Conservation (phyloP, 352 stramenopile genomes). For the Aphanomyces cochlioides region DNA sequence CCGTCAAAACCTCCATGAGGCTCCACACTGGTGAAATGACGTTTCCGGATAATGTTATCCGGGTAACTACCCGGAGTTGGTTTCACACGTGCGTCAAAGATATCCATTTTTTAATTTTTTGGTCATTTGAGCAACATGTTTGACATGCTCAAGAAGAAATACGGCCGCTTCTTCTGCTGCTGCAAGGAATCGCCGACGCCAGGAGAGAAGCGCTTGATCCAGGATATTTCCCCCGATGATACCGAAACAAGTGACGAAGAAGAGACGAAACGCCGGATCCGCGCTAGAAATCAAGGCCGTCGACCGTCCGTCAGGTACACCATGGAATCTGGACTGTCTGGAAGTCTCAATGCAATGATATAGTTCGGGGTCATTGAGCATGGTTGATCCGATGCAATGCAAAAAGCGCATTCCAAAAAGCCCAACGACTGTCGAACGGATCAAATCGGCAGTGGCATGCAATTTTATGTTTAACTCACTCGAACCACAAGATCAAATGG, state of each 20-base stretch:
- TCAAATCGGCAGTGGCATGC: constrained; percentile 42
- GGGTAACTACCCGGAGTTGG: too few species aligned
- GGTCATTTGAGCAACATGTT: constrained; percentile 19
- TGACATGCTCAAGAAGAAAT: constrained; percentile 5
- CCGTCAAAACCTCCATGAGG: too few species aligned
- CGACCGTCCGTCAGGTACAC: constrained; percentile 25
- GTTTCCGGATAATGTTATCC: neutral
- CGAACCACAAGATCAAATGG: constrained; percentile 8
- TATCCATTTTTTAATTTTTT: neutral
- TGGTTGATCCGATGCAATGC: neutral
- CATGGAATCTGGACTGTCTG: too few species aligned
- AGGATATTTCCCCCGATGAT: constrained; percentile 13
- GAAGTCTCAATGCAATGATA: too few species aligned
- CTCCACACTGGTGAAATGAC: too few species aligned
- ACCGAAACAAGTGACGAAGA: constrained; percentile 17
- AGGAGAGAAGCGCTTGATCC: constrained; percentile 2
- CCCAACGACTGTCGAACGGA: constrained; percentile 44
- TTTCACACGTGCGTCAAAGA: neutral
- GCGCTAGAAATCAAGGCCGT: constrained; percentile 21
- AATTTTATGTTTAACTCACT: constrained; percentile 33
- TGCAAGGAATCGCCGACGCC: neutral
- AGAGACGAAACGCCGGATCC: constrained; percentile 17
- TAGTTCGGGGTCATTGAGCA: constrained; percentile 26
- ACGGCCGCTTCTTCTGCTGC: constrained; percentile 5
- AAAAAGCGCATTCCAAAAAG: constrained; percentile 47